Evolutionary conservation across 2,329 filamentous ascomycete species (phyloP).

Genomic region (Colletotrichum graminicola): DNA sequence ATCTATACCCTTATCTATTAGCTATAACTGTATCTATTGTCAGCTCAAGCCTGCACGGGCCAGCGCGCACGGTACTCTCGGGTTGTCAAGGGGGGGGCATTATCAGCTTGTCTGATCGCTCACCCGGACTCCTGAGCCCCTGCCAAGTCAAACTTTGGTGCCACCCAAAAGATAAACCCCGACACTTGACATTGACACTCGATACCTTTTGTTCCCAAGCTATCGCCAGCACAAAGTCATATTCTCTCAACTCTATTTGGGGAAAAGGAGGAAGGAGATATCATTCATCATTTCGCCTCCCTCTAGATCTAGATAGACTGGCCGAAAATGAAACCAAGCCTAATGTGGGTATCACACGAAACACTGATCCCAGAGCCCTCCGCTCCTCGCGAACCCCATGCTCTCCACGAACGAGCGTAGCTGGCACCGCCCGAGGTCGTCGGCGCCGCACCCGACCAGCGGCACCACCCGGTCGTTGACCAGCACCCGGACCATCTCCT

Average conservation of each 20-base stretch:
- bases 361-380: slow-evolving; percentile 81
- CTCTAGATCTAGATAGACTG: not conserved
- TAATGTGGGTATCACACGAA: slow-evolving; percentile 50
- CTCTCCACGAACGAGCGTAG: slow-evolving; percentile 79
- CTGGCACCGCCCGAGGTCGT: slow-evolving; percentile 77
- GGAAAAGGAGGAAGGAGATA: not conserved
- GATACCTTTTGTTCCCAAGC: slow-evolving; percentile 9
- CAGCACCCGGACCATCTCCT: slow-evolving; percentile 82
- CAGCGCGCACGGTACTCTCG: no score
- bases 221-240: not conserved
- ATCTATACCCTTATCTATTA: no score
- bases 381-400: slow-evolving; percentile 77
- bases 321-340: not conserved
- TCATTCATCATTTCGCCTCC: no score
- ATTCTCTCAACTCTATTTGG: not conserved
- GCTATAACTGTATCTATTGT: no score
- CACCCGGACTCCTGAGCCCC: slow-evolving; percentile 9
- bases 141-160: slow-evolving; percentile 38
- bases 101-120: no score
- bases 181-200: slow-evolving; percentile 30
- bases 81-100: no score
- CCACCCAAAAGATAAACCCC: not conserved
- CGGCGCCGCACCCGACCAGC: slow-evolving; percentile 76
- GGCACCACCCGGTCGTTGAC: slow-evolving; percentile 87
- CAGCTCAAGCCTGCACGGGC: no score